Base-by-base conservation (phyloP, 164 flowering plant species). In the Nymphaea colorata region DNA sequence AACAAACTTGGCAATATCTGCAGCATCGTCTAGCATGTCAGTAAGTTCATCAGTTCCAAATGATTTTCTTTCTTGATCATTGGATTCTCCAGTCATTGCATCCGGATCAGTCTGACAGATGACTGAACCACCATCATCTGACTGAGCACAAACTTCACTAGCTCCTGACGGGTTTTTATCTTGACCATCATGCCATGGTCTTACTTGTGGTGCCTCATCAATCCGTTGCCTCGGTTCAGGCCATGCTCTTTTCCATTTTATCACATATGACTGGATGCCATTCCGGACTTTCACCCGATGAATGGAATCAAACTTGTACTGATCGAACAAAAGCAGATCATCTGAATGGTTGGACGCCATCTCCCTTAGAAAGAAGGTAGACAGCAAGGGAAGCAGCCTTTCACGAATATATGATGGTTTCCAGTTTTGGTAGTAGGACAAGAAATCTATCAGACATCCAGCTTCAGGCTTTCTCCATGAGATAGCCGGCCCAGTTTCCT, bases 311-410 rank as follows among this genome's bases (percentile, higher is more conserved):
- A 94, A 91, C 73, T 84, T 84, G 71, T 86, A 91, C 63, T 87
- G 93, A 41, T 80, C 96, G 76, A 72, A 71, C 47, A 77, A 67
- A 51, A 94, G 72, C 74, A 81, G 77, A 41, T 63, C 59, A 44
- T 82, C 64, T 4, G 43, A 71, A 51, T 80, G 77, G 59, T 77
- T 79, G 55, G 77, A 73, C 66, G 87, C 88, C 84, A 79, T 83
- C 47, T 90, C 90, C 77, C 99, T 82, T 64, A 95, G 67, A 64
- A 85, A 89, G 59, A 86, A 78, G 64, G 96, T 95, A 43, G 99
- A 95, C 66, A 90, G 18, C 87, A 95, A 76, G 5, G 96, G 94
- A 72, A 91, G 80, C 77, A 94, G 68, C 70, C 81, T 82, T 72
- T 87, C 93, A 68, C 93, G 79, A 68, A 83, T 71, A 73, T 80